phyloP scores from a whole-genome alignment of 768 basidiomycete genomes.

The Serendipita sp. region DNA sequence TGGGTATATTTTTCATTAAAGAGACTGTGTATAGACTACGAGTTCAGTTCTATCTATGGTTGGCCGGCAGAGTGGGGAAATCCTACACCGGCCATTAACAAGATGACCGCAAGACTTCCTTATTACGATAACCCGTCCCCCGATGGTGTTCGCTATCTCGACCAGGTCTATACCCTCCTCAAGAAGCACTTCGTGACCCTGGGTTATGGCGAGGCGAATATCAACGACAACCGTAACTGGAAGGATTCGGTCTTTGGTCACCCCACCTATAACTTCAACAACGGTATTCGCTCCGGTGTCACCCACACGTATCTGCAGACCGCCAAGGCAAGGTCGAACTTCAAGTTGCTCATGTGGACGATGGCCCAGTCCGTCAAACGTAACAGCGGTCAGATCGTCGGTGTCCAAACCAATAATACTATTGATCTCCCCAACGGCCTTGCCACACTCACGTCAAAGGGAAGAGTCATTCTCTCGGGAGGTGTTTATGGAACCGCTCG shows the following conservation, averaged over 20 bases:
- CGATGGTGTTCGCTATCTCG: slow-evolving; percentile 42
- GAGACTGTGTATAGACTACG: slow-evolving; percentile 27
- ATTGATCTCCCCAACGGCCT: slow-evolving; percentile 39
- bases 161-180: slow-evolving; percentile 33
- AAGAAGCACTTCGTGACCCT: slow-evolving; percentile 18
- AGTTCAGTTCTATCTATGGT: slow-evolving; percentile 34
- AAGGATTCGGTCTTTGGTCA: slow-evolving; percentile 51
- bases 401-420: slow-evolving; percentile 46
- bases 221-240: slow-evolving; percentile 38
- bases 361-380: slow-evolving; percentile 38
- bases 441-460: slow-evolving; percentile 35
- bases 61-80: slow-evolving; percentile 43
- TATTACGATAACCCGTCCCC: slow-evolving; percentile 43
- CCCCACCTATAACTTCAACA: slow-evolving; percentile 21
- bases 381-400: slow-evolving; percentile 37
- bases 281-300: slow-evolving; percentile 33
- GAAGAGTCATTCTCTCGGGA: slow-evolving; percentile 45
- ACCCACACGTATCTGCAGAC: slow-evolving; percentile 46
- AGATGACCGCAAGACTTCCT: slow-evolving; percentile 35
- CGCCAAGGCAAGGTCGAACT: slow-evolving; percentile 36
- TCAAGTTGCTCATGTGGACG: slow-evolving; percentile 33
- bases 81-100: slow-evolving; percentile 34
- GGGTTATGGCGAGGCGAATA: slow-evolving; percentile 37
- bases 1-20: neutral
- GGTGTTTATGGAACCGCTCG: slow-evolving; percentile 42